Percentiles rank a stretch among this genome's conserved stretches.
These are phyloP conservation scores for Mycena polygramma DNA, from an alignment of 768 basidiomycete species.

Conservation along the genomic window DNA sequence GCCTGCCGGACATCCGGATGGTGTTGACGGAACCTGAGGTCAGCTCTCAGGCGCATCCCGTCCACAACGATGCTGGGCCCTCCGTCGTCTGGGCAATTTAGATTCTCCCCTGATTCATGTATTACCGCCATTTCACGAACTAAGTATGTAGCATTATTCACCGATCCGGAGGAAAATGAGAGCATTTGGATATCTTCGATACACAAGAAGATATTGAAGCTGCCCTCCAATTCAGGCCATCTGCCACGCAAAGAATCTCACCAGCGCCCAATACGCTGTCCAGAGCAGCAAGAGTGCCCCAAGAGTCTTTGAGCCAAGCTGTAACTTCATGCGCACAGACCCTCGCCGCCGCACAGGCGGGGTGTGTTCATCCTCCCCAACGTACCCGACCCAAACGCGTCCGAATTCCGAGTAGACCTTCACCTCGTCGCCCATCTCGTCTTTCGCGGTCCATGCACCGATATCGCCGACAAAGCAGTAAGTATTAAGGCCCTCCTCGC, in stretches of 20 bases:
- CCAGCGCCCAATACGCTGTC: neutral
- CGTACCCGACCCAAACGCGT: slow-evolving; percentile 18
- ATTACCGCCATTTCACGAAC: neutral
- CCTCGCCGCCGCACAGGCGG: neutral
- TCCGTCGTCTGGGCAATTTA: neutral
- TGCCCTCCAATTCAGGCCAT: neutral
- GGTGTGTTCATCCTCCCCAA: slow-evolving; percentile 13
- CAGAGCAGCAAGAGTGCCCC: neutral
- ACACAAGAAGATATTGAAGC: no score
- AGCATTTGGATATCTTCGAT: no score
- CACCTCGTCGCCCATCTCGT: slow-evolving; percentile 8
- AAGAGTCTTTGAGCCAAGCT: neutral
- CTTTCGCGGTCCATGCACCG: slow-evolving; percentile 5
- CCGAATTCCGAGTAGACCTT: slow-evolving; percentile 2
- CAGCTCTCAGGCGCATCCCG: neutral
- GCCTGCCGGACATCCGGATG: neutral
- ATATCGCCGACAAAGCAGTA: slow-evolving; percentile 26
- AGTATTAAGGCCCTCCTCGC: neutral
- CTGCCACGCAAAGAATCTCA: neutral
- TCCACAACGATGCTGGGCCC: neutral
- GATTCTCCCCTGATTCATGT: neutral
- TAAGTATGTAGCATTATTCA: no score
- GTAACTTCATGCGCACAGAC: neutral
- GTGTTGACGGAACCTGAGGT: neutral
- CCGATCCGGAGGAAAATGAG: no score